These are phyloP conservation scores for Ramaria sp. DNA, from an alignment of 768 basidiomycete species.

Conservation along the genomic window DNA sequence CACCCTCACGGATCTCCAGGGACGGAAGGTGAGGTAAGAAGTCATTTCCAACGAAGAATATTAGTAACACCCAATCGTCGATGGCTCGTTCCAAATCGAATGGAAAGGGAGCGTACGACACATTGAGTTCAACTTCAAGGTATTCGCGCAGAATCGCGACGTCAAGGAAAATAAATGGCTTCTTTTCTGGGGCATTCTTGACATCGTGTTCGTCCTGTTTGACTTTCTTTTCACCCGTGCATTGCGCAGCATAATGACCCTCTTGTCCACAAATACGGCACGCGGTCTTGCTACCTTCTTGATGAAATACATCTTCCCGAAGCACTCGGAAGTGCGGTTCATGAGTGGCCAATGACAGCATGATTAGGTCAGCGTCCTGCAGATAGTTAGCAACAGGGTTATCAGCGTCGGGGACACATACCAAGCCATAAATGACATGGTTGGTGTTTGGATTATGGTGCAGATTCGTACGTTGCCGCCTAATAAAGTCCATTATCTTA, in stretches of 20 bases:
- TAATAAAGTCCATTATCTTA: conserved; percentile 98
- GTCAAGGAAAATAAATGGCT: conserved; percentile 99
- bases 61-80: conserved; percentile 99
- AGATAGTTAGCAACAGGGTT: neutral
- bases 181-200: conserved; percentile 56
- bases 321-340: conserved; percentile 97
- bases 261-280: conserved; percentile 92
- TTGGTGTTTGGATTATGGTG: conserved; percentile 92
- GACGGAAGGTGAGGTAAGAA: conserved; percentile 97
- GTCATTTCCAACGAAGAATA: conserved; percentile 99
- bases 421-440: conserved; percentile 96
- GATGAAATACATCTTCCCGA: conserved; percentile 94
- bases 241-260: conserved; percentile 93
- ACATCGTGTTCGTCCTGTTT: conserved; percentile 34
- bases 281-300: conserved; percentile 60
- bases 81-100: conserved; percentile 95
- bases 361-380: conserved; percentile 97
- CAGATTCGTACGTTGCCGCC: conserved; percentile 76
- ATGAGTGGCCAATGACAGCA: conserved; percentile 95
- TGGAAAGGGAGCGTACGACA: conserved; percentile 65
- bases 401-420: conserved; percentile 26
- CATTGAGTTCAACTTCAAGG: conserved; percentile 89
- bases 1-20: conserved; percentile 98
- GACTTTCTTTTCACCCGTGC: conserved; percentile 72
- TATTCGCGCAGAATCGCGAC: conserved; percentile 94